Base-by-base conservation (phyloP, 768 basidiomycete species). In the Cyclocybe cylindracea region DNA sequence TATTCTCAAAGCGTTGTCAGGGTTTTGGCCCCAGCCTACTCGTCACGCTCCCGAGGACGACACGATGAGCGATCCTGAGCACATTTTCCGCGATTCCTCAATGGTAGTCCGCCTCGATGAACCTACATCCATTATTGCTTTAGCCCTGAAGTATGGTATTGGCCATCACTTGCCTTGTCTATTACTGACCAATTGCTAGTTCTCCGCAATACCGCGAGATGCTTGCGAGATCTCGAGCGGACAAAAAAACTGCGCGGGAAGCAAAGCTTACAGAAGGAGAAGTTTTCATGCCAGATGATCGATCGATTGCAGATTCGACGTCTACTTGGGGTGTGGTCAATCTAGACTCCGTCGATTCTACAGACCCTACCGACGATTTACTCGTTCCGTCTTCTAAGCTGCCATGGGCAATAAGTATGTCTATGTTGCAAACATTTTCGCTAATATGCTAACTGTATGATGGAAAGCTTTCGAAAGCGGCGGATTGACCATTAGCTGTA, bases 61-160 rank as follows among this genome's bases (percentile, higher is more conserved):
- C 61, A 80, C 82, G 4, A 79, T 86, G 67, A 78, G 79, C 54
- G 88, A 92, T 64, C 86, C 86, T 1, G 95, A 98, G 61, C 94
- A 98, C 63, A 87, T 98, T 43, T 98, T 97, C 72, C 80, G 91
- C 35, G 95, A 96, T 63, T 94, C 92, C 11, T 86, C 89, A 2
- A 95, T 98, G 83, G 86, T 98, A 45, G 89, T 99, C 14, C 82
- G 96, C 14, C 94, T 94, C 14, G 94, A 98, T 66, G 97, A 99
- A 64, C 97, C 96, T 2, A 97, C 95, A 0, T 98, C 96, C 13
- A 97, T 98, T 62, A 94, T 98, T 57, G 95, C 97, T 6, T 85
- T 98, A 50, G 92, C 94, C 5, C 71, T 99, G 44, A 91, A 89
- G 92, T 93, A 61, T 16, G 61, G 83, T 70, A 45, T 44, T 10